Evolutionary conservation across 2,329 filamentous ascomycete species (phyloP), one percentile per base, ranked within the genome.

Genomic region (Leptographium galeiforme): DNA sequence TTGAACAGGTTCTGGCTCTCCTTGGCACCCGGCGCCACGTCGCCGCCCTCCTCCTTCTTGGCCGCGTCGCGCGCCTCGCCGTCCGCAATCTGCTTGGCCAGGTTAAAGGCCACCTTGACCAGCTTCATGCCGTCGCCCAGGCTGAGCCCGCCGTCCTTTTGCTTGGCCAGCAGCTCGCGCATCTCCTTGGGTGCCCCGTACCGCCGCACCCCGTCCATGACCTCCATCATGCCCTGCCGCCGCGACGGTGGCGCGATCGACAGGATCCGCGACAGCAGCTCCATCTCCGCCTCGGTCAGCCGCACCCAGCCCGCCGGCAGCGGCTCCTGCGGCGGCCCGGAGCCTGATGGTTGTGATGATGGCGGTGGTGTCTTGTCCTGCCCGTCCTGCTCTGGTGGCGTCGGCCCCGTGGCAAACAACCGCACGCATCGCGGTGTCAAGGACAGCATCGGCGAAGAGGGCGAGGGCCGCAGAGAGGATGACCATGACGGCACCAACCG

Each of bases 171-270:
- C 55, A 81, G 62, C 41, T 84, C 76, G 53, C 78, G 76, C 18
- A 89, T 68, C 63, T 89, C 87, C 25, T 69, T 61, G 1, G 88
- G 87, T 16, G 89, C 78, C 11, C 89, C 89, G 44, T 82, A 74
- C 56, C 75, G 73, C 68, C 82, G 80, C 56, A 91, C 75, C 33
- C 76, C 71, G 56, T 77, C 70, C n/a, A 86, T 68, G 10, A 82
- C 73, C 48, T 78, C 73, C 55, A 81, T 74, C 55, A 89, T 66
- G 25, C 75, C 70, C 50, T 78, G 68, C 41, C 73, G 72, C 67
- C 87, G 81, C n/a, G 74, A 73, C 53, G 75, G 71, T 8, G 85
- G 84, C 54, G 88, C 73, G 56, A 75, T 71, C 59, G 78, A 78
- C 55, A 85, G 67, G 44, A 87, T 74, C 34, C 76, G 70, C 55